Conservation (phyloP, 140 eudicot species). For the Flaveria floridana region DNA sequence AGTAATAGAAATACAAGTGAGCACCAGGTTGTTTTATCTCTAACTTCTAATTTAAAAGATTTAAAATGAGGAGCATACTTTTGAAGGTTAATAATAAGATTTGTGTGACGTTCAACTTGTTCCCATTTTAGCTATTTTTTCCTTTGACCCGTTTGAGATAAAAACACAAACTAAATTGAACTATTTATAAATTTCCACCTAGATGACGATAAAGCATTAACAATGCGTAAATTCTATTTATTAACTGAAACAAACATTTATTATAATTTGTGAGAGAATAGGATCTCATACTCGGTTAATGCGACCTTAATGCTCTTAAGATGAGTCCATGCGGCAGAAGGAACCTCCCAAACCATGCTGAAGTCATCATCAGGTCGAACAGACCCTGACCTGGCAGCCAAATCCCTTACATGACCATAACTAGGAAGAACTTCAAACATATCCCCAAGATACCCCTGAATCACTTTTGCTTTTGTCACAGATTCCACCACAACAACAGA, state of each 20-base stretch:
- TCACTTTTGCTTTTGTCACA: conserved; percentile 84
- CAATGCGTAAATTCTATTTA: background rate
- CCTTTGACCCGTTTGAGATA: background rate
- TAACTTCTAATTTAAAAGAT: background rate
- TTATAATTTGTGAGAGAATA: conserved; percentile 2
- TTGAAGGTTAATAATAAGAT: background rate
- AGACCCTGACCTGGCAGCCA: conserved; percentile 95
- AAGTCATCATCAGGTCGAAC: conserved; percentile 91
- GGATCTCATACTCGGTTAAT: conserved; percentile 58
- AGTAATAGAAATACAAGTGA: background rate
- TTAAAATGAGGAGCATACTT: background rate
- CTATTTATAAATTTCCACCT: background rate
- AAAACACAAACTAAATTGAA: background rate
- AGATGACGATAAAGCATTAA: background rate
- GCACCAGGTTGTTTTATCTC: background rate
- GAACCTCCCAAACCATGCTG: conserved; percentile 99
- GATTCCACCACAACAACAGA: conserved; percentile 93
- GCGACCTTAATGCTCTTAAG: conserved; percentile 93
- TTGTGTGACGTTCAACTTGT: background rate
- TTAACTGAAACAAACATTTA: background rate
- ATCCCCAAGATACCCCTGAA: conserved; percentile 95
- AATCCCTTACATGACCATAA: conserved; percentile 94
- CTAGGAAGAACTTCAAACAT: conserved; percentile 96
- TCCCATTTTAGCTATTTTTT: background rate
- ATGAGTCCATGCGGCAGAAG: conserved; percentile 95